Evolutionary conservation across 306 rosid species (phyloP), one percentile per base, ranked within the genome.

Genomic region (Vigna nakashimae): DNA sequence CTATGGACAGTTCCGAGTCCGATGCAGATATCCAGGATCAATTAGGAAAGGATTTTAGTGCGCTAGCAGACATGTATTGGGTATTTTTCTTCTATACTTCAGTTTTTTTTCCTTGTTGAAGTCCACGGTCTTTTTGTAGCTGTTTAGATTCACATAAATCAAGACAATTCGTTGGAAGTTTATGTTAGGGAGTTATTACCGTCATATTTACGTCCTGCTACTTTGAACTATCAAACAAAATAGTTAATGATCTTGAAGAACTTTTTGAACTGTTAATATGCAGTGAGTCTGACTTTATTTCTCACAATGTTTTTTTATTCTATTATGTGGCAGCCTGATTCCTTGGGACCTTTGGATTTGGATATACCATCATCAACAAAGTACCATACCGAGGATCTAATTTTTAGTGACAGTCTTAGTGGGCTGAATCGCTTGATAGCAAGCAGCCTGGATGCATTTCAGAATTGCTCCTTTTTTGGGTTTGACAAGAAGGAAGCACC

Each of bases 391-490:
- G 93, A 86, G 63, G 94, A 92, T 70, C 9, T 90, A 38, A 86
- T 92, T 81, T 80, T 92, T 81, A 83, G 87, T 50, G 99, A 95
- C 75, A 94, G 97, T 80, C 97, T 94, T 56, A 84, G 98, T 74
- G 96, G 98, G 22, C 80, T 95, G 88, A 95, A 91, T 84, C 98
- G 93, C 75, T 87, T 95, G 75, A 95, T 95, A 84, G 99, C 97
- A 69, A 95, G 96, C 93, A 95, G 99, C 82, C 86, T 95, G 78
- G 99, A 95, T 85, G 98, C 99, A 51, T 95, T 95, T 86, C 99
- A 95, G 89, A 95, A 90, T 86, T 95, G 98, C 83, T 92, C 98
- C 10, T 95, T 95, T 87, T 92, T 95, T 26, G 93, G 93, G 63
- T 36, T 88, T 52, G 96, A 95, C 82, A 95, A 94, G 94, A 94